Base-by-base conservation (phyloP, 1,284 basidiomycete genomes). In the Limonomyces culmigenus region DNA sequence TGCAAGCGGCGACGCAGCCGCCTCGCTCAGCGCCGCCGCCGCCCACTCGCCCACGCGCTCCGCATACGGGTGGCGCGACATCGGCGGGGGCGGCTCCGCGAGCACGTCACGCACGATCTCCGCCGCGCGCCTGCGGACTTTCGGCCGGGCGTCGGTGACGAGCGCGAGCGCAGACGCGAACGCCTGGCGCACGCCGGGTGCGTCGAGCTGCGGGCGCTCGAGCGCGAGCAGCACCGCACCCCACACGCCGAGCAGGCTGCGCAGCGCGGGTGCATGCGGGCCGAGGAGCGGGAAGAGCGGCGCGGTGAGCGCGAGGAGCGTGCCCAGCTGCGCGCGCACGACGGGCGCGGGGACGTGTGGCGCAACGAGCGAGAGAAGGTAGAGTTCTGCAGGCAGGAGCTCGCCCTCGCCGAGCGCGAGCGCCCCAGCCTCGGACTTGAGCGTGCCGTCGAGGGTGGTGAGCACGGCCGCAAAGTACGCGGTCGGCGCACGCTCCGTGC, bases 71-170 rank as follows among this genome's bases (percentile, higher is more conserved):
- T 97, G 93, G 5, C 68, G 60, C 3, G 70, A 45, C 30, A 81
- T 62, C 0, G 89, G 89, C 4, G 74, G 62, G 1, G 87, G 80
- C 12, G 89, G 86, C 11, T 67, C 65, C 4, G 65, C 61, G 19
- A 92, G 63, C 3, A 91, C 65, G 44, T 85, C 77, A 43, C 67
- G 68, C 29, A 98, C 68, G 16, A 86, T 70, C 46, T 96, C 89
- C 38, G 83, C 80, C 6, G 93, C 91, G 43, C 79, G 74, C 56
- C 77, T 91, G 39, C 95, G 74, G 33, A 98, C 88, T 61, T 98
- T 97, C 25, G 95, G 93, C 32, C 93, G 65, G 2, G 77, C 69
- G 59, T 98, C 93, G 35, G 89, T 63, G 45, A 75, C 80, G 35
- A 97, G 61, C 41, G 84, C 75, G 33, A 98, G 62, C 33, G 93